A percentile compares a stretch with the other conserved stretches of the same genome.
phyloP scores from a whole-genome alignment of 768 basidiomycete species.

The Rhizopogon rudus region DNA sequence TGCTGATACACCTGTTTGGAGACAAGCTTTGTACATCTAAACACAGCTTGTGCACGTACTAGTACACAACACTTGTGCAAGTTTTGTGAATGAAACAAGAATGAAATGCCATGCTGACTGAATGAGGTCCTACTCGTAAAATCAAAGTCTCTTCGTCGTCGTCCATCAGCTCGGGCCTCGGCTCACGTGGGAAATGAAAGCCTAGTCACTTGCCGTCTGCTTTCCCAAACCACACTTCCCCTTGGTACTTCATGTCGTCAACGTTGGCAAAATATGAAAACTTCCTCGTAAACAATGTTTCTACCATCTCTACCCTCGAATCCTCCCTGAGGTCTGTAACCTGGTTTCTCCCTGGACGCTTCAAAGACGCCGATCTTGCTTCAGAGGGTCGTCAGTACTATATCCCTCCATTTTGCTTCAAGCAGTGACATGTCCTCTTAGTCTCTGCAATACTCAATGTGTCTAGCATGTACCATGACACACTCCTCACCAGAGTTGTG shows the following conservation, averaged over 20 bases:
- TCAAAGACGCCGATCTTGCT: constrained; percentile 95
- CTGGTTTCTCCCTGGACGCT: constrained; percentile 94
- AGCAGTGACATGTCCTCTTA: constrained; percentile 27
- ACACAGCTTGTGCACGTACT: neutral
- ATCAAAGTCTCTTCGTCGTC: too few species aligned
- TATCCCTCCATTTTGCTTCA: constrained; percentile 12
- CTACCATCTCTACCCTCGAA: constrained; percentile 84
- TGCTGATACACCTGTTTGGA: constrained; percentile 14
- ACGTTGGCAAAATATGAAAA: constrained; percentile 71
- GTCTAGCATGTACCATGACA: constrained; percentile 93
- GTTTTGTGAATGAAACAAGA: too few species aligned
- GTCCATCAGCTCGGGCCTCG: neutral
- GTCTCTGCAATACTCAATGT: constrained; percentile 87
- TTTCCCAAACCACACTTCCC: neutral
- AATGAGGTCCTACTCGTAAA: neutral
- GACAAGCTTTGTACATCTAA: constrained; percentile 21
- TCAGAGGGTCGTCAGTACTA: constrained; percentile 83
- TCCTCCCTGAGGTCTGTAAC: constrained; percentile 85
- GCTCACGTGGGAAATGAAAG: neutral
- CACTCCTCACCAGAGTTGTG: constrained; percentile 68
- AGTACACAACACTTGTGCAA: neutral
- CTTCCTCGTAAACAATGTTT: constrained; percentile 80
- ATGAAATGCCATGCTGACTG: neutral
- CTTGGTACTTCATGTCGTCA: constrained; percentile 43
- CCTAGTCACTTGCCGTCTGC: neutral